These are phyloP conservation scores for Tarenaya hassleriana DNA, from an alignment of 345 rosid species.

Conservation along the genomic window DNA sequence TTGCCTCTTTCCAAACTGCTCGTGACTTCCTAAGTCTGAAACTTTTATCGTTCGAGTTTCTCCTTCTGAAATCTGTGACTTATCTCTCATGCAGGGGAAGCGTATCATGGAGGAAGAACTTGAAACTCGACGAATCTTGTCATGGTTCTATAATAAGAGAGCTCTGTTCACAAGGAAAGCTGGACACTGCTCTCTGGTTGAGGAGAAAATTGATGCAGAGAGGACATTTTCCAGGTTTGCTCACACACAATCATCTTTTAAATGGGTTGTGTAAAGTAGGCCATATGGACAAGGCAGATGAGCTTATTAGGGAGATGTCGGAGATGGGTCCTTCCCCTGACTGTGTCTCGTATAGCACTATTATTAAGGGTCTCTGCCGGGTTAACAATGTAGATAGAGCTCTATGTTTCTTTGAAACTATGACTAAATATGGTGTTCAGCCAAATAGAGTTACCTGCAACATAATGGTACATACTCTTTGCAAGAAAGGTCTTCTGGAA, in stretches of 20 bases:
- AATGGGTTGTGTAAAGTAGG: conserved; percentile 52
- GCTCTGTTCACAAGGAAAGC: conserved; percentile 54
- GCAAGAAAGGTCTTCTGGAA: conserved; percentile 48
- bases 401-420: conserved; percentile 38
- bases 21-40: neutral
- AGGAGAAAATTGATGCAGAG: conserved; percentile 43
- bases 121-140: conserved; percentile 25
- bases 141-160: conserved; percentile 36
- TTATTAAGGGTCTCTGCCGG: conserved; percentile 54
- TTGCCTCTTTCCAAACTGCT: neutral
- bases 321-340: conserved; percentile 64
- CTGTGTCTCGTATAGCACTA: conserved; percentile 51
- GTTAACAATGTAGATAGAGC: conserved; percentile 49
- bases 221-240: conserved; percentile 50
- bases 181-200: conserved; percentile 59
- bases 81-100: conserved; percentile 45
- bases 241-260: conserved; percentile 60
- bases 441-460: conserved; percentile 61
- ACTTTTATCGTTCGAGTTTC: neutral
- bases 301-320: conserved; percentile 55
- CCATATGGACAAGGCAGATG: conserved; percentile 45
- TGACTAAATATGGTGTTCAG: conserved; percentile 44
- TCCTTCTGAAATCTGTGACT: conserved; percentile 10
- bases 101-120: conserved; percentile 26
- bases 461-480: conserved; percentile 55